Evolutionary conservation across 2,329 filamentous ascomycete genomes (phyloP), one percentile per base, ranked within the genome.

Genomic region (Ophiostoma perfectum): DNA sequence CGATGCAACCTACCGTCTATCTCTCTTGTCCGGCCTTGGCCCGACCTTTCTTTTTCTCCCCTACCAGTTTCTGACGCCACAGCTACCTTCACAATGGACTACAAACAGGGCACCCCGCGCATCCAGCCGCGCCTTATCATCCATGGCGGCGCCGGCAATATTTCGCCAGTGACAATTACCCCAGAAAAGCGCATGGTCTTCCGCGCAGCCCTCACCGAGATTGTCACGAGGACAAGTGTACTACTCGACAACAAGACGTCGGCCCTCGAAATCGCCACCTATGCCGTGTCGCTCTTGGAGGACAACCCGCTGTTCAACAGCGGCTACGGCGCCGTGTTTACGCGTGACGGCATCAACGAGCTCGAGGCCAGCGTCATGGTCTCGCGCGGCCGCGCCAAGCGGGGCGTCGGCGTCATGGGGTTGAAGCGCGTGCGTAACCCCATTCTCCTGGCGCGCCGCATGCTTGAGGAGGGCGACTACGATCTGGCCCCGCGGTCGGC

Each of bases 301-400:
- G 82, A 96, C 75, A 86, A 93, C 74, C 84, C 89, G 1, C 84
- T 96, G 4, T 96, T 95, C 83, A 97, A 97, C 79, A 88, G 88
- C 69, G 92, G 88, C 7, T 88, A 88, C 74, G 93, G 93, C 67
- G 91, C 92, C 66, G 92, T 96, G 27, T 97, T 96, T 78, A 96
- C 92, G 0, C 86, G 88, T 66, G 88, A 90, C 72, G 93, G 93
- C 18, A 84, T 88, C 71, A 93, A 93, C 76, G 91, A 97, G 79
- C 87, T 96, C 70, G 93, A 97, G 78, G 91, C 91, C 1, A 91
- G 88, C 8, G 86, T 96, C 66, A 96, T 96, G 92, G 90, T 96
- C 0, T 90, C 89, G 1, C 83, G 83, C 41, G 90, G 89, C 0
- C 81, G 82, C 68, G 84, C 86, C 55, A 97, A 96, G 81, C 86